Percentiles rank a stretch among this genome's conserved stretches.
phyloP scores from a whole-genome alignment of 2,329 filamentous ascomycete genomes.

The Microsporum audouinii region DNA sequence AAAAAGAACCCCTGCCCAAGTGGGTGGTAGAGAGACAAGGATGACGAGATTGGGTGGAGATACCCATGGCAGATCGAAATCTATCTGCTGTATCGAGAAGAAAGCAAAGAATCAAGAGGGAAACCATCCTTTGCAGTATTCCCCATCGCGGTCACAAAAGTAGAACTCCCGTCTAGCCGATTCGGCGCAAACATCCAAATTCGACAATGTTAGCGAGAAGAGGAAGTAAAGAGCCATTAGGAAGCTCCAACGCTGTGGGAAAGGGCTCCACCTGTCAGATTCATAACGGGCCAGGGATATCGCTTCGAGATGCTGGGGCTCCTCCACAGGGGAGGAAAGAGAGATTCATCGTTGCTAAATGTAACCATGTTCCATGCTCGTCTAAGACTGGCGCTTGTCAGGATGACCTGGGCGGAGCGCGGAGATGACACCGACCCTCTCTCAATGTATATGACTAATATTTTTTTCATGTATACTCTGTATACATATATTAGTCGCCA shows the following conservation, averaged over 20 bases:
- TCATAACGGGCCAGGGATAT: not conserved
- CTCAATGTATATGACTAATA: not conserved
- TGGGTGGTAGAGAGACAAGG: not conserved
- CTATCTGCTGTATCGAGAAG: not conserved
- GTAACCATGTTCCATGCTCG: not conserved
- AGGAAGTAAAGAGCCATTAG: not conserved
- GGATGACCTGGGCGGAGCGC: not conserved
- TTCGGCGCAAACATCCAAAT: not conserved
- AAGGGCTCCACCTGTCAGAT: not conserved
- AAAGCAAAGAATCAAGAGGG: not conserved
- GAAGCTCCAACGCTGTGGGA: not conserved
- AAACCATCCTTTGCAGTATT: not conserved
- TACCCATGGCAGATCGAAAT: too few relatives aligned
- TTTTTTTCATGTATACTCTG: too few relatives aligned
- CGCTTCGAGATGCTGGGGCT: not conserved
- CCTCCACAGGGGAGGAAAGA: not conserved
- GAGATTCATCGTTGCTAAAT: too few relatives aligned
- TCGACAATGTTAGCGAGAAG: not conserved
- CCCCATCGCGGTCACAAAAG: not conserved
- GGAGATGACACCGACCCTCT: not conserved
- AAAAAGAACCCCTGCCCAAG: not conserved
- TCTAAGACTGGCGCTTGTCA: not conserved
- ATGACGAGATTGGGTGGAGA: not conserved
- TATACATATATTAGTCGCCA: too few relatives aligned
- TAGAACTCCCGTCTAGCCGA: not conserved